These are phyloP conservation scores for Kodamaea lidongshanica DNA, from an alignment of 805 yeast genomes.

Conservation along the genomic window DNA sequence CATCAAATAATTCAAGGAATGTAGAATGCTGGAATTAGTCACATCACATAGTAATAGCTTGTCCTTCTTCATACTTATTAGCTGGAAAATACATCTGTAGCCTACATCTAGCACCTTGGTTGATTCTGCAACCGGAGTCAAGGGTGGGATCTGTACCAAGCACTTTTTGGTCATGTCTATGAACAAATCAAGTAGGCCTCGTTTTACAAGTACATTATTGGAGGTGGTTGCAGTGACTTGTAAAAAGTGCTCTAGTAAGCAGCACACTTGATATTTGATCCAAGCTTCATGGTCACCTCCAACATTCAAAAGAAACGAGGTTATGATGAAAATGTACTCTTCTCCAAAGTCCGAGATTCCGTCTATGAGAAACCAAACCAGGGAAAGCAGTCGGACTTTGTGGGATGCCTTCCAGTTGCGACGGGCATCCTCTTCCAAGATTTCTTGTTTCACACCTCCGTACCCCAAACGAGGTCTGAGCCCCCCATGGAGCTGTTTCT, in stretches of 20 bases:
- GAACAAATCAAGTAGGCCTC: conserved; percentile 25
- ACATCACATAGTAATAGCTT: conserved; percentile 1
- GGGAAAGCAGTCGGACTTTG: conserved; percentile 20
- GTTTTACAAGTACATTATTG: conserved; percentile 10
- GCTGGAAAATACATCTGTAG: conserved; percentile 15
- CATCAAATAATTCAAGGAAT: conserved; percentile 20
- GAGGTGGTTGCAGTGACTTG: conserved; percentile 4
- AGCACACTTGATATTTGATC: conserved; percentile 22
- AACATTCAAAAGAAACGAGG: conserved; percentile 29
- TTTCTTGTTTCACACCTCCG: conserved; percentile 14
- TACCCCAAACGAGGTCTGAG: conserved; percentile 18
- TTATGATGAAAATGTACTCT: conserved; percentile 19
- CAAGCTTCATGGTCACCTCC: conserved; percentile 28
- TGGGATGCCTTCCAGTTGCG: conserved; percentile 22
- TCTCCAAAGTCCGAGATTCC: conserved; percentile 9
- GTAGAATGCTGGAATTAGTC: conserved; percentile 19
- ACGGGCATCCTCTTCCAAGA: conserved; percentile 20
- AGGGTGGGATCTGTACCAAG: conserved; percentile 23
- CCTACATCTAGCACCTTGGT: conserved; percentile 16
- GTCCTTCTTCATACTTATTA: conserved; percentile 10
- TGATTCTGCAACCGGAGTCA: conserved; percentile 21
- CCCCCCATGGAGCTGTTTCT: conserved; percentile 8
- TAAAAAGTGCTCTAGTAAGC: conserved; percentile 14
- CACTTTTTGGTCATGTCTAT: conserved; percentile 20
- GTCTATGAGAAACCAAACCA: conserved; percentile 20